These are phyloP conservation scores for Paracoccidioides brasiliensis DNA, from an alignment of 2,329 filamentous ascomycete species.

Conservation along the genomic window DNA sequence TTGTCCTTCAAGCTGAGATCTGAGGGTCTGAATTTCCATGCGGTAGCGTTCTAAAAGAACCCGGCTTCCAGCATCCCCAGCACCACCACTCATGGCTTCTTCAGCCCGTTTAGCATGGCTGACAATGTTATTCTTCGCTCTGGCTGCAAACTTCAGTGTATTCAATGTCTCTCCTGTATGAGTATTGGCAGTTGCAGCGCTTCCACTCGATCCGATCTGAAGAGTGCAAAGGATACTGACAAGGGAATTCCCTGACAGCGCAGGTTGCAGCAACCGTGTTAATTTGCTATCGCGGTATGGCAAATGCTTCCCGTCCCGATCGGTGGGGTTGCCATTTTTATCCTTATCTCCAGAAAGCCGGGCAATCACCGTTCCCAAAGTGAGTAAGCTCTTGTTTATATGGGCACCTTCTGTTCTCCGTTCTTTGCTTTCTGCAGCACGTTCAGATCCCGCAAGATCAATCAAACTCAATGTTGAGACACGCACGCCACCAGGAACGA, in stretches of 20 bases:
- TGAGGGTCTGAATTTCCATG: constrained; percentile 77
- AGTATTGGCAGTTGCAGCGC: constrained; percentile 53
- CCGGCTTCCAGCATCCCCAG: constrained; percentile 68
- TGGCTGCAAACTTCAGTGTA: constrained; percentile 89
- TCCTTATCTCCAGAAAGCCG: constrained; percentile 83
- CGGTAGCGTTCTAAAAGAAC: constrained; percentile 87
- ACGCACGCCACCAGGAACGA: constrained; percentile 75
- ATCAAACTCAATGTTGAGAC: constrained; percentile 93
- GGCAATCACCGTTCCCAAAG: constrained; percentile 86
- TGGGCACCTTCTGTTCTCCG: constrained; percentile 87
- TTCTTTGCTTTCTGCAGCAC: constrained; percentile 90
- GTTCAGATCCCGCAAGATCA: constrained; percentile 90
- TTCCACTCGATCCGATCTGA: constrained; percentile 67
- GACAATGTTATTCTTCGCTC: constrained; percentile 95
- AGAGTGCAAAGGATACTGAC: constrained; percentile 98
- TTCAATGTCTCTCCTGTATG: constrained; percentile 85
- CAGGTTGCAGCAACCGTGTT: constrained; percentile 80
- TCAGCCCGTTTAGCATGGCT: constrained; percentile 93
- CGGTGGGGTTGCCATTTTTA: constrained; percentile 56
- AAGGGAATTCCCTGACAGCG: constrained; percentile 81
- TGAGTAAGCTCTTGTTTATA: constrained; percentile 96
- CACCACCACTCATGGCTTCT: constrained; percentile 65
- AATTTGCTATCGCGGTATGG: constrained; percentile 97
- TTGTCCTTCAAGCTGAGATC: constrained; percentile 69
- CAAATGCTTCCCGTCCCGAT: constrained; percentile 82